Evolutionary conservation across 164 flowering plant species (phyloP).

Genomic region (Nymphaea thermarum): DNA sequence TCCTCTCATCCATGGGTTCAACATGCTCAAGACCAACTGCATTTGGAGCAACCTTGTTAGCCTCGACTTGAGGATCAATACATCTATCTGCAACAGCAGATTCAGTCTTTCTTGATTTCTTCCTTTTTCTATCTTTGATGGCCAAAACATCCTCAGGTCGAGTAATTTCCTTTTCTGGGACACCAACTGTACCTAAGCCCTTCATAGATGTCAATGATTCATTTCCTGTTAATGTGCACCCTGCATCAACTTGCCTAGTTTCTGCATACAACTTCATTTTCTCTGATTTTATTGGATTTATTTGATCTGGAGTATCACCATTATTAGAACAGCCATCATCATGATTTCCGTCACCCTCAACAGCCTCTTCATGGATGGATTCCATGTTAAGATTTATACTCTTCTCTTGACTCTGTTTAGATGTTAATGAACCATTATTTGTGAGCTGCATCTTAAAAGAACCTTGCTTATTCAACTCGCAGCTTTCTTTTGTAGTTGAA

Average conservation of each 20-base stretch:
- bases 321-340: not conserved
- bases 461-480: too few species aligned
- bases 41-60: not conserved
- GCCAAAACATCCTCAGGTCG: not conserved
- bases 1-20: not conserved
- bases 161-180: not conserved
- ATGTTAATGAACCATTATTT: too few species aligned
- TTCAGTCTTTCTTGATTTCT: not conserved
- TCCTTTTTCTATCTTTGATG: not conserved
- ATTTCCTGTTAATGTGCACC: slow-evolving; percentile 2
- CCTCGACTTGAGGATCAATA: not conserved
- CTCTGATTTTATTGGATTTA: slow-evolving; percentile 4
- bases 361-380: not conserved
- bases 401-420: too few species aligned
- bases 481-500: too few species aligned
- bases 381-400: too few species aligned
- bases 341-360: not conserved
- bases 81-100: not conserved
- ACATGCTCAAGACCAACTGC: not conserved
- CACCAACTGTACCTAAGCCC: not conserved
- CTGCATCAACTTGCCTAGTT: slow-evolving; percentile 4
- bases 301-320: not conserved
- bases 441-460: too few species aligned
- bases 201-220: not conserved
- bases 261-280: not conserved